These are phyloP conservation scores for Epichloe scottii DNA, from an alignment of 2,329 filamentous ascomycete genomes.

Conservation along the genomic window DNA sequence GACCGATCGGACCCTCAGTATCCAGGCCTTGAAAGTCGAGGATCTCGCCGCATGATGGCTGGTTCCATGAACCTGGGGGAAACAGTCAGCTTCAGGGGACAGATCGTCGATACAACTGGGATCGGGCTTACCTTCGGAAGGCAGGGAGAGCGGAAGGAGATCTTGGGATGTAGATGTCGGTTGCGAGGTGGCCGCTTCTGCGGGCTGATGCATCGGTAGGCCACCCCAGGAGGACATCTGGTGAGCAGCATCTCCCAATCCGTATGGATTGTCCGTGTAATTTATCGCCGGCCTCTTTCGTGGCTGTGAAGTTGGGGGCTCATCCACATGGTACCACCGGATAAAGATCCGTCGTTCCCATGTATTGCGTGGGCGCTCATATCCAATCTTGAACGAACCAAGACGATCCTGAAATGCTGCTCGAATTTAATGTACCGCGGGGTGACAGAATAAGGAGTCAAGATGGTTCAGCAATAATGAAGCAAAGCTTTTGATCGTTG, in stretches of 20 bases:
- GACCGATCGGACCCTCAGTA: slow-evolving; percentile 46
- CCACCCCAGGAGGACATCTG: slow-evolving; percentile 8
- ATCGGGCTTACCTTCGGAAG: slow-evolving; percentile 4
- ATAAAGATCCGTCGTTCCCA: slow-evolving; percentile 7
- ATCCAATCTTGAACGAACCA: neutral
- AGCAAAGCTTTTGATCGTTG: neutral
- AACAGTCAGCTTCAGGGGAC: neutral
- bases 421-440: neutral
- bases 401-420: neutral
- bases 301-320: slow-evolving; percentile 7
- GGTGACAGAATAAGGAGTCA: neutral
- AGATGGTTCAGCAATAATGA: neutral
- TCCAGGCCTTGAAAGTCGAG: slow-evolving; percentile 44
- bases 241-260: slow-evolving; percentile 3
- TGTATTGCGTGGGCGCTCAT: slow-evolving; percentile 6
- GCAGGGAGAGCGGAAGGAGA: slow-evolving; percentile 3
- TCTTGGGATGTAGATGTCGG: slow-evolving; percentile 9
- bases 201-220: neutral
- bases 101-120: neutral
- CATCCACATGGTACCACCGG: slow-evolving; percentile 8
- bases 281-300: slow-evolving; percentile 7
- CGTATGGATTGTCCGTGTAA: slow-evolving; percentile 8
- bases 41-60: slow-evolving; percentile 44
- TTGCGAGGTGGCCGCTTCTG: neutral
- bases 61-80: slow-evolving; percentile 27